phyloP scores from a whole-genome alignment of 1,284 basidiomycete genomes.

The Rhizoctonia solani region DNA sequence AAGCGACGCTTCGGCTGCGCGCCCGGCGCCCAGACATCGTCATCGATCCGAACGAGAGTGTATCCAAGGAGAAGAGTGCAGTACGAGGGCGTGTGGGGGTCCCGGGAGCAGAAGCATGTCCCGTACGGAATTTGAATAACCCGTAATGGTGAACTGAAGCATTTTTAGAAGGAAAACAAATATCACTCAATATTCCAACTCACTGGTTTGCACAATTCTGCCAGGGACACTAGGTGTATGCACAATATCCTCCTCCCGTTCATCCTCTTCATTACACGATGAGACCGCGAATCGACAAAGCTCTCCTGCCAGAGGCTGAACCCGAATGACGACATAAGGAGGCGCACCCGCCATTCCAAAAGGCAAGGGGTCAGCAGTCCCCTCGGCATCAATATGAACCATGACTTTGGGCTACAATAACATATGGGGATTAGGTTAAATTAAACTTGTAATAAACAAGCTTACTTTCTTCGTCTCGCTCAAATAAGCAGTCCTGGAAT shows the following conservation, averaged over 20 bases:
- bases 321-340: slow-evolving; percentile 72
- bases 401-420: slow-evolving; percentile 78
- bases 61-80: slow-evolving; percentile 81
- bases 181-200: slow-evolving; percentile 43
- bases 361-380: slow-evolving; percentile 72
- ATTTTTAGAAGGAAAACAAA: not conserved
- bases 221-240: slow-evolving; percentile 71
- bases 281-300: slow-evolving; percentile 68
- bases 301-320: slow-evolving; percentile 81
- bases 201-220: slow-evolving; percentile 79
- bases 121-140: slow-evolving; percentile 80
- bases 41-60: slow-evolving; percentile 57
- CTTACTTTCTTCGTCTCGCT: slow-evolving; percentile 75
- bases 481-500: slow-evolving; percentile 74
- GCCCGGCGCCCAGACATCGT: slow-evolving; percentile 37
- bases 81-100: slow-evolving; percentile 78
- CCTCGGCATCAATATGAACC: slow-evolving; percentile 76
- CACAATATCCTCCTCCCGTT: slow-evolving; percentile 80
- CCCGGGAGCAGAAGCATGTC: slow-evolving; percentile 71
- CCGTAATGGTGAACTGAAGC: slow-evolving; percentile 79
- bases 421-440: not conserved
- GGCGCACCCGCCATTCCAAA: slow-evolving; percentile 63
- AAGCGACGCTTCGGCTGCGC: slow-evolving; percentile 30
- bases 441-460: not conserved
- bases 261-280: slow-evolving; percentile 69